Evolutionary conservation across 352 stramenopile genomes (phyloP).

Genomic region (Phytopythium kandeliae): DNA sequence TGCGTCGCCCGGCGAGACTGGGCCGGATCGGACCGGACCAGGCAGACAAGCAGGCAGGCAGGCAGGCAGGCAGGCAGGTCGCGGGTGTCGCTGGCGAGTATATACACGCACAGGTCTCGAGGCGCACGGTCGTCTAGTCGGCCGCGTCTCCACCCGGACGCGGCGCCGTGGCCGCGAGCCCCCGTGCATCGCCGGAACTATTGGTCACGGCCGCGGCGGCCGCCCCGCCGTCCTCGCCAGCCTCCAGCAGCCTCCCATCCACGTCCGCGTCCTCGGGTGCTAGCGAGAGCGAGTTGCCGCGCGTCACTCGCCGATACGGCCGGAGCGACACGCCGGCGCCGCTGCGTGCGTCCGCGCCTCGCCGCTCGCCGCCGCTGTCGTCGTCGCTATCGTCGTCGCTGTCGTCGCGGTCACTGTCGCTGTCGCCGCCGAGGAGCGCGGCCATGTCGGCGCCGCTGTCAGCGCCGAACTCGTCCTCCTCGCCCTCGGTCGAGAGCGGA

Average conservation of each 20-base stretch:
- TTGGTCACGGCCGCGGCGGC: neutral
- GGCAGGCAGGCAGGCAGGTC: no score
- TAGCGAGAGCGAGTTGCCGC: slow-evolving; percentile 3
- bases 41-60: no score
- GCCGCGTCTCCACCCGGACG: no score
- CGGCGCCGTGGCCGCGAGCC: no score
- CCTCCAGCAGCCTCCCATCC: neutral
- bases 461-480: neutral
- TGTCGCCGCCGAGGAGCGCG: neutral
- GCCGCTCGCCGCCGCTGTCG: slow-evolving; percentile 3
- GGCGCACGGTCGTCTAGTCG: no score
- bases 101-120: no score
- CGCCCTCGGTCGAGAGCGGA: slow-evolving; percentile 16
- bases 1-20: no score
- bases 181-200: neutral
- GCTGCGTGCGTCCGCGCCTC: neutral
- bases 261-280: slow-evolving; percentile 1
- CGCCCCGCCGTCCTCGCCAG: neutral
- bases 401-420: neutral
- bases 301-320: neutral
- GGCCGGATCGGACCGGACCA: no score
- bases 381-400: neutral
- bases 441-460: neutral
- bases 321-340: neutral
- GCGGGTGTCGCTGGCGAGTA: no score